These are phyloP conservation scores for Agrocybe praecox DNA, from an alignment of 768 basidiomycete species.

Conservation along the genomic window DNA sequence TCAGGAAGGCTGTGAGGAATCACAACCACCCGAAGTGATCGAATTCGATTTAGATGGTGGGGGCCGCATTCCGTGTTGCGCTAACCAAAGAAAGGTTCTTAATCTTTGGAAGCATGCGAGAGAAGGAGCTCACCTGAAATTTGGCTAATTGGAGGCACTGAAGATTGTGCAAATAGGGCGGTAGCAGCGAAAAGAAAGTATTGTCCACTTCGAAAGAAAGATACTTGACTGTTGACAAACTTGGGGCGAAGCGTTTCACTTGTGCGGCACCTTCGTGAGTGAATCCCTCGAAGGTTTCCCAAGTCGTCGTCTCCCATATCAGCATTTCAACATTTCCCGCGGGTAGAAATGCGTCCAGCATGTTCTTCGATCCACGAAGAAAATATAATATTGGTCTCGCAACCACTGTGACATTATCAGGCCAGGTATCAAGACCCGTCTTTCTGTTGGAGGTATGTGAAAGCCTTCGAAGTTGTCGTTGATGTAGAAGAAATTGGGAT, in stretches of 20 bases:
- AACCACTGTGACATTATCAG: background rate
- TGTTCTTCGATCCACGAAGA: background rate
- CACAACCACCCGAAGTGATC: background rate
- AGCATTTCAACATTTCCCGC: background rate
- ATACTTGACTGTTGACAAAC: background rate
- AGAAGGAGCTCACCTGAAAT: background rate
- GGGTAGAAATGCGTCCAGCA: background rate
- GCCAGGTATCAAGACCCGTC: background rate
- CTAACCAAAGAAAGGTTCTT: background rate
- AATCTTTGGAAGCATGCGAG: background rate
- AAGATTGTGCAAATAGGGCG: background rate
- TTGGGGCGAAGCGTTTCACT: background rate
- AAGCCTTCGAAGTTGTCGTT: background rate
- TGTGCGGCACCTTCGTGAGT: background rate
- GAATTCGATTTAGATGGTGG: background rate
- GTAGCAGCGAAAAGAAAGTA: background rate
- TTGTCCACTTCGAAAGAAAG: background rate
- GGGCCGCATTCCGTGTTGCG: background rate
- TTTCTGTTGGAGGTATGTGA: background rate
- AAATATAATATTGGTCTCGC: background rate
- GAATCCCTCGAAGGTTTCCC: background rate
- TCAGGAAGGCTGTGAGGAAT: background rate
- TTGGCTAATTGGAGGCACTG: background rate
- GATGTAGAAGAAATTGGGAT: background rate
- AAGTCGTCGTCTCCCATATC: background rate